A percentile compares a stretch with the other conserved stretches of the same genome.
Evolutionary conservation across 2,329 filamentous ascomycete species (phyloP).

Genomic region (Pseudogymnoascus sp.): DNA sequence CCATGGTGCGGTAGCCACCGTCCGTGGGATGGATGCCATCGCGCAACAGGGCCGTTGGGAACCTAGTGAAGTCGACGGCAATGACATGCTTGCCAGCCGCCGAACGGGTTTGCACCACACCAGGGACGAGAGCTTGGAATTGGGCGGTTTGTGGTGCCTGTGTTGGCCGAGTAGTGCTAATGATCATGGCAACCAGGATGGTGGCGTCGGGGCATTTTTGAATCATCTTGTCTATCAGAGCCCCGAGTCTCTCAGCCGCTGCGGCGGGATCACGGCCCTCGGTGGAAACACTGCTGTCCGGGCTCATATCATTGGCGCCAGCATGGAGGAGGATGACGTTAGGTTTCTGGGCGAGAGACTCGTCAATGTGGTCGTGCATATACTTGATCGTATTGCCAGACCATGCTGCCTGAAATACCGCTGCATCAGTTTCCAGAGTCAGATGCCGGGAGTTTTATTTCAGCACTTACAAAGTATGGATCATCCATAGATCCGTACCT

Average conservation of each 20-base stretch:
- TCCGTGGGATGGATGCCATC: no score
- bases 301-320: constrained; percentile 30
- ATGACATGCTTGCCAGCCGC: no score
- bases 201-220: constrained; percentile 26
- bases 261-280: constrained; percentile 18
- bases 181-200: constrained; percentile 33
- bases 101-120: no score
- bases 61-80: no score
- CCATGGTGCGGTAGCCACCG: no score
- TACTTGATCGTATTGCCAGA: constrained; percentile 27
- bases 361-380: constrained; percentile 20
- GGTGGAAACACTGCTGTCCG: background rate
- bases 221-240: constrained; percentile 29
- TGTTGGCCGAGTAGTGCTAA: constrained; percentile 10
- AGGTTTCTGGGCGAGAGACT: constrained; percentile 20
- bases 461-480: constrained; percentile 15
- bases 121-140: no score
- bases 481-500: constrained; percentile 29
- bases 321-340: constrained; percentile 30
- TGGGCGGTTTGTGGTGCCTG: no score
- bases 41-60: no score
- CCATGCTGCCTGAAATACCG: constrained; percentile 27
- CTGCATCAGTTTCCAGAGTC: background rate
- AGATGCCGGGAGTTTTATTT: background rate
- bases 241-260: constrained; percentile 29